Evolutionary conservation across 306 rosid species (phyloP).

Genomic region (Vachellia collinsii): DNA sequence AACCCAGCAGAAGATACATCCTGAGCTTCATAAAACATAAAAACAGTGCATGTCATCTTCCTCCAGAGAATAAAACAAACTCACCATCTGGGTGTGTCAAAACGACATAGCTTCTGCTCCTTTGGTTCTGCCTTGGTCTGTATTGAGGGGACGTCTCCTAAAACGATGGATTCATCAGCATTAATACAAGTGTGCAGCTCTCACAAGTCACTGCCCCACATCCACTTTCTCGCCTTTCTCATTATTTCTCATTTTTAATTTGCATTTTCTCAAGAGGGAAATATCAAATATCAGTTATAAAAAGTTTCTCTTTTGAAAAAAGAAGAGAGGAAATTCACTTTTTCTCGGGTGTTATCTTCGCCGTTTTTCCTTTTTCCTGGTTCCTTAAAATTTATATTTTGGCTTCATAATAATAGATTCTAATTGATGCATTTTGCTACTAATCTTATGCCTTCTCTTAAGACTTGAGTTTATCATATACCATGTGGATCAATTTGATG

Average conservation of each 20-base stretch:
- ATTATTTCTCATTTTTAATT: neutral
- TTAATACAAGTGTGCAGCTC: conserved; percentile 43
- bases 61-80: conserved; percentile 28
- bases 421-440: neutral
- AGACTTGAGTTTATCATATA: too few relatives aligned
- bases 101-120: neutral
- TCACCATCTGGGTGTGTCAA: neutral
- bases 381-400: neutral
- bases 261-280: neutral
- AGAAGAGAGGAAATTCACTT: neutral
- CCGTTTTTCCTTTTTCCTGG: conserved; percentile 10
- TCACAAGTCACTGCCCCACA: conserved; percentile 46
- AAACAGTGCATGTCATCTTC: conserved; percentile 27
- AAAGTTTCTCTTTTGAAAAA: neutral
- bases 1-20: conserved; percentile 30
- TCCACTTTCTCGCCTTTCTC: conserved; percentile 25
- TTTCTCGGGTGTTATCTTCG: conserved; percentile 12
- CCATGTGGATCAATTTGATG: too few relatives aligned
- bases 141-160: conserved; percentile 14
- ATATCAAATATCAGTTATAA: neutral
- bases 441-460: too few relatives aligned
- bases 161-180: conserved; percentile 36
- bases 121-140: neutral
- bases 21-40: conserved; percentile 33
- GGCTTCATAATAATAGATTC: neutral